Evolutionary conservation across 2,329 filamentous ascomycete species (phyloP).

Genomic region (Phyllosticta capitalensis): DNA sequence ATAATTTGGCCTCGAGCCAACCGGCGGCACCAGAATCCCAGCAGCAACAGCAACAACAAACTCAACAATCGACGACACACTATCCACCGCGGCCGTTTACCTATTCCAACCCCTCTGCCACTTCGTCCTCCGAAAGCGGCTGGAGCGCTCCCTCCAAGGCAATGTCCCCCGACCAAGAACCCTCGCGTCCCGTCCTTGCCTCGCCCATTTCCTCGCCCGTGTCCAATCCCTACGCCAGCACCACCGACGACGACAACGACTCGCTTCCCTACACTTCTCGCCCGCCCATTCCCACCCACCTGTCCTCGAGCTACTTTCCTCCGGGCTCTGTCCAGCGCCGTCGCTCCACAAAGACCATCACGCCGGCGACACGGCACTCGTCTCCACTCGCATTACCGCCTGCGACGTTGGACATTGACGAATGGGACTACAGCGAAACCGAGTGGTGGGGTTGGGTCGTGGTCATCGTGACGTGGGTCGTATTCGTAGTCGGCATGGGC

Average conservation of each 20-base stretch:
- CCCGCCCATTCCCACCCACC: slow-evolving; percentile 23
- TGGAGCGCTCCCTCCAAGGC: slow-evolving; percentile 15
- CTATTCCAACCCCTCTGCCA: slow-evolving; percentile 28
- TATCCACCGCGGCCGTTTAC: slow-evolving; percentile 22
- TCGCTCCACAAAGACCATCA: slow-evolving; percentile 18
- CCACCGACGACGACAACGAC: slow-evolving; percentile 72
- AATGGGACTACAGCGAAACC: slow-evolving; percentile 89
- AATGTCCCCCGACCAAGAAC: slow-evolving; percentile 16
- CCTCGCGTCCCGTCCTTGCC: slow-evolving; percentile 24
- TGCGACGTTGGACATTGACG: slow-evolving; percentile 32
- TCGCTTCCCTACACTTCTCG: slow-evolving; percentile 50
- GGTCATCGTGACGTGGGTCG: slow-evolving; percentile 80
- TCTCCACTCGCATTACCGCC: slow-evolving; percentile 9
- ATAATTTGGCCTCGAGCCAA: slow-evolving; percentile 7
- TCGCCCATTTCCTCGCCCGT: slow-evolving; percentile 37
- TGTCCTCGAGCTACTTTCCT: slow-evolving; percentile 27
- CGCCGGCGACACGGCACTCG: slow-evolving; percentile 7
- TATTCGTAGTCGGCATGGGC: slow-evolving; percentile 95
- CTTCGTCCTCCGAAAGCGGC: slow-evolving; percentile 26
- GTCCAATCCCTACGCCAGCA: slow-evolving; percentile 53
- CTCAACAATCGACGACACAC: background rate
- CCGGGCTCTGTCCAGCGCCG: slow-evolving; percentile 20
- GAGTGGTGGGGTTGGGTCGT: slow-evolving; percentile 98
- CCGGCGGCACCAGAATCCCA: slow-evolving; percentile 13
- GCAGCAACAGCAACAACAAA: background rate